Base-by-base conservation (phyloP, 2,329 filamentous ascomycete genomes). In the Fusarium kyushuense region DNA sequence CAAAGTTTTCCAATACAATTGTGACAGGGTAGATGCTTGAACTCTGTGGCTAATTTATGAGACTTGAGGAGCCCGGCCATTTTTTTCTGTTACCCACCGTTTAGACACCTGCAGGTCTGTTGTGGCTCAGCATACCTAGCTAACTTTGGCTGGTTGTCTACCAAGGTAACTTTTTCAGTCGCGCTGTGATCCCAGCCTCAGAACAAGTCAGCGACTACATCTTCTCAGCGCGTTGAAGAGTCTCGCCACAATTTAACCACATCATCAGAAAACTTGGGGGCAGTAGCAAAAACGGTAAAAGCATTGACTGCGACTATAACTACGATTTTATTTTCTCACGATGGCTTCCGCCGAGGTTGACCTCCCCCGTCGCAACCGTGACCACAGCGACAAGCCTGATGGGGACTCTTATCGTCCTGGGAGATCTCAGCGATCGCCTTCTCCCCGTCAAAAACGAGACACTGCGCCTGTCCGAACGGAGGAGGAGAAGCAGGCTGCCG, bases 401-500 rank as follows among this genome's bases (percentile, higher is more conserved):
- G n/a, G n/a, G n/a, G n/a, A n/a, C n/a, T n/a, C n/a, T n/a, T n/a
- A n/a, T n/a, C n/a, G n/a, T n/a, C n/a, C n/a, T n/a, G n/a, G n/a
- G n/a, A n/a, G n/a, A n/a, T n/a, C n/a, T n/a, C 67, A 54, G 40
- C 69, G 69, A 54, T 73, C 71, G 38, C 67, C 65, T 14, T 73
- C 71, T 21, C n/a, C n/a, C n/a, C 57, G 73, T 63, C 79, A 76
- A 58, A 75, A 75, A 60, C 77, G 79, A 38, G 79, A 80, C 11
- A 54, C 64, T 27, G 78, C 78, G 13, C 81, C 82, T 6, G 78
- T 79, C 54, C 84, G 83, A 65, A 89, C 87, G 46, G 93, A 92
- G 74, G 93, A 93, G 78, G 90, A 94, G 79, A 97, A 96, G 80
- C 93, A 95, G 80, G 92, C 90, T 25, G 90, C 90, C 40, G 92